phyloP scores from a whole-genome alignment of 805 yeast species.

The Wickerhamomyces ciferrii region DNA sequence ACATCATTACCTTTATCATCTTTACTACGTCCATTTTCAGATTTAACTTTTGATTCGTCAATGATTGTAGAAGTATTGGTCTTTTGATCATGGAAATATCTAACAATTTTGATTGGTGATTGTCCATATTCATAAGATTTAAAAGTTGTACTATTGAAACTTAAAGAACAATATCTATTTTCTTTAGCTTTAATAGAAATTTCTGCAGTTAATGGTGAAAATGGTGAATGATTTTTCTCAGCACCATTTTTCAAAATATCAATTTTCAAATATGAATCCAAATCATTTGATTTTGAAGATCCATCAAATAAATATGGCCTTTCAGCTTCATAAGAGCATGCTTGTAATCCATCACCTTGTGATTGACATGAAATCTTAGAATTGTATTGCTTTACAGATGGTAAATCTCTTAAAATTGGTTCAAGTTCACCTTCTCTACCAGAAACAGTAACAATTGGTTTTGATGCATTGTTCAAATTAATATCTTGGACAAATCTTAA shows the following conservation, averaged over 20 bases:
- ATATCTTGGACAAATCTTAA: constrained; percentile 62
- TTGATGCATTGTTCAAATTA: constrained; percentile 31
- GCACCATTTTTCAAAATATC: constrained; percentile 46
- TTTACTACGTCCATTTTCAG: constrained; percentile 20
- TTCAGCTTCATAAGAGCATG: constrained; percentile 46
- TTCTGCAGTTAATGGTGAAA: constrained; percentile 63
- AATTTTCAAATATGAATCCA: constrained; percentile 41
- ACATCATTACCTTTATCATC: constrained; percentile 37
- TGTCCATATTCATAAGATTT: constrained; percentile 24
- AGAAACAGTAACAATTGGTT: constrained; percentile 36
- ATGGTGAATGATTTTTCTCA: constrained; percentile 39
- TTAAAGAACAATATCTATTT: constrained; percentile 59
- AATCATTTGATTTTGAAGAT: constrained; percentile 24
- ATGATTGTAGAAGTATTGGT: constrained; percentile 4
- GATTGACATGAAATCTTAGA: constrained; percentile 29
- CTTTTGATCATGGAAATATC: constrained; percentile 36
- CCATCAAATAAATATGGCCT: constrained; percentile 44
- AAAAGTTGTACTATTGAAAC: constrained; percentile 48
- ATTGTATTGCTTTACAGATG: constrained; percentile 44
- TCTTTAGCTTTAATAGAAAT: constrained; percentile 51
- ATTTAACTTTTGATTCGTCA: background rate
- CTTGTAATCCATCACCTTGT: constrained; percentile 41
- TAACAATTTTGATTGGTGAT: constrained; percentile 64
- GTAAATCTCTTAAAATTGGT: constrained; percentile 51
- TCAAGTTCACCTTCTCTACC: constrained; percentile 48